Percentiles rank a stretch among this genome's conserved stretches.
Conservation (phyloP, 371 early-diverging fungal species). For the Mucor saturninus region DNA sequence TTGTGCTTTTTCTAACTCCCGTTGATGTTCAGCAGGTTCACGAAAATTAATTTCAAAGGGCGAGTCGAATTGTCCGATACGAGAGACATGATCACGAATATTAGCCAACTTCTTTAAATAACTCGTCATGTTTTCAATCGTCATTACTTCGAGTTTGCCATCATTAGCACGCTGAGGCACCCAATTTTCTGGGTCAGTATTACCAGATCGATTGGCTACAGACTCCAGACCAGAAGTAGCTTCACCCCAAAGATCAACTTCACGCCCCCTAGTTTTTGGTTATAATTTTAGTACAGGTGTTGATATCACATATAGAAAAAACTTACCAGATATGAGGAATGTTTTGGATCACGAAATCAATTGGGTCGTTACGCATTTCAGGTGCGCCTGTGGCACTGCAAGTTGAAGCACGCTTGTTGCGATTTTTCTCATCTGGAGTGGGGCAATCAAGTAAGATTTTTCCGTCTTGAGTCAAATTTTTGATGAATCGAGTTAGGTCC, state of each 20-base stretch:
- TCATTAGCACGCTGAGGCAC: conserved; percentile 46
- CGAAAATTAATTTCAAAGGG: conserved; percentile 44
- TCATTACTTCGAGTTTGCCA: conserved; percentile 45
- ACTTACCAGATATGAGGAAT: conserved; percentile 51
- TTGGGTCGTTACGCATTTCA: conserved; percentile 36
- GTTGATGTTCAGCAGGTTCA: conserved; percentile 15
- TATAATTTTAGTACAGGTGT: neutral
- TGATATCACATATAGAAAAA: neutral
- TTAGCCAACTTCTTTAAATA: conserved; percentile 54
- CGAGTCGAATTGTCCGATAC: conserved; percentile 35
- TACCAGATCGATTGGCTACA: conserved; percentile 32
- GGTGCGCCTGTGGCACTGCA: conserved; percentile 11
- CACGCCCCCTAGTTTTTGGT: conserved; percentile 35
- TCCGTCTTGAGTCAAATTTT: conserved; percentile 33
- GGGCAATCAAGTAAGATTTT: conserved; percentile 24
- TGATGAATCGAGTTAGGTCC: conserved; percentile 51
- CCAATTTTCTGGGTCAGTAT: conserved; percentile 38
- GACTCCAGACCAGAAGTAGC: conserved; percentile 38
- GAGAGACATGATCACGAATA: conserved; percentile 46
- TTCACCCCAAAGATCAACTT: conserved; percentile 50
- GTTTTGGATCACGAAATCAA: conserved; percentile 52
- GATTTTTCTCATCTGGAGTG: conserved; percentile 10
- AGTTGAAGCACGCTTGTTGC: conserved; percentile 9
- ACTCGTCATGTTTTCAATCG: conserved; percentile 42
- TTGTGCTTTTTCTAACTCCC: conserved; percentile 9